These are phyloP conservation scores for Podospora pseudocomata DNA, from an alignment of 495 filamentous ascomycete genomes.

Conservation along the genomic window DNA sequence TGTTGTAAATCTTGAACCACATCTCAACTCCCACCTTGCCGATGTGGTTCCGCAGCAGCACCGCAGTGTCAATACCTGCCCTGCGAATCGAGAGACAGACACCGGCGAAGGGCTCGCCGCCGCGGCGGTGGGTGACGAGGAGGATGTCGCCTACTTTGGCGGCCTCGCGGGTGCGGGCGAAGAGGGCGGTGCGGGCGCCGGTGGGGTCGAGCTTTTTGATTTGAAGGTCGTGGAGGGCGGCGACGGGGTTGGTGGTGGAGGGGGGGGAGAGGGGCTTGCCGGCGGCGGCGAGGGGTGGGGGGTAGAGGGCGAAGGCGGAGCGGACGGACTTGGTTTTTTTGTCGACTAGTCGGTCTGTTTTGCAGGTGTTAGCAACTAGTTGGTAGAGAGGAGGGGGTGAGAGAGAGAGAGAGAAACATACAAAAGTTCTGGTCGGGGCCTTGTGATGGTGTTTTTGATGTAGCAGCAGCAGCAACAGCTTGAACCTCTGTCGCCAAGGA, in stretches of 20 bases:
- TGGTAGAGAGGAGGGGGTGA: background rate
- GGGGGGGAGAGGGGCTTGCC: conserved; percentile 22
- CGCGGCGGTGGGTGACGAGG: conserved; percentile 69
- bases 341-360: conserved; percentile 26
- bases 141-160: conserved; percentile 82
- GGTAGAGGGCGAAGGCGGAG: conserved; percentile 47
- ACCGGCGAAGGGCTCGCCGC: conserved; percentile 85
- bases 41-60: conserved; percentile 79
- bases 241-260: conserved; percentile 58
- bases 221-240: conserved; percentile 59
- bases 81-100: conserved; percentile 81
- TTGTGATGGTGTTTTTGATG: conserved; percentile 22
- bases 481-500: conserved; percentile 32
- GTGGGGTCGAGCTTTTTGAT: conserved; percentile 73
- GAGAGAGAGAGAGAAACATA: conserved; percentile 15
- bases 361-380: background rate
- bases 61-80: conserved; percentile 77
- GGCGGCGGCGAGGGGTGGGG: conserved; percentile 33
- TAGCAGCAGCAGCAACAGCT: conserved; percentile 21
- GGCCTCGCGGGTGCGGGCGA: conserved; percentile 66
- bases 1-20: conserved; percentile 92
- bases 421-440: conserved; percentile 33
- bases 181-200: conserved; percentile 74
- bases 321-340: conserved; percentile 28
- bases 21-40: conserved; percentile 89